phyloP scores from a whole-genome alignment of 2,329 filamentous ascomycete species.

The Aspergillus awamori region DNA sequence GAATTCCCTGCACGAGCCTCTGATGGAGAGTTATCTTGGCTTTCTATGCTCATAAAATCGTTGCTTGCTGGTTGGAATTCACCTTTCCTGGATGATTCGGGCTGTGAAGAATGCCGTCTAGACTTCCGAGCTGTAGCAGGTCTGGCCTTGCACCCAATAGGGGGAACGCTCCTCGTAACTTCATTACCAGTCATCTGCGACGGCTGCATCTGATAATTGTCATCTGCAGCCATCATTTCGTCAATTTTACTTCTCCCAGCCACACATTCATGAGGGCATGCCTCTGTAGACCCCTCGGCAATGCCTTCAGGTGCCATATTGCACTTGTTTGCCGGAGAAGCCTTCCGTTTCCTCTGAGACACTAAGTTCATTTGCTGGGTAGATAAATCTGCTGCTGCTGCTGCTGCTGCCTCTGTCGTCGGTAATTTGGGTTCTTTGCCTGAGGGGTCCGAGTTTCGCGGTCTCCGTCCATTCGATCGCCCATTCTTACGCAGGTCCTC shows the following conservation, averaged over 20 bases:
- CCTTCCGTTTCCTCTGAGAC: constrained; percentile 37
- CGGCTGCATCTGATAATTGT: not conserved
- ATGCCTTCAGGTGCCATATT: not conserved
- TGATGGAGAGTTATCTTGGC: not conserved
- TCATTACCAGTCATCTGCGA: not conserved
- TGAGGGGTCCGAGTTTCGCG: constrained; percentile 18
- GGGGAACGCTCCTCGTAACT: not conserved
- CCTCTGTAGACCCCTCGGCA: not conserved
- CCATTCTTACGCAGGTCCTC: constrained; percentile 11
- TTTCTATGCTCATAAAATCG: not conserved
- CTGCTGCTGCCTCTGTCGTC: constrained; percentile 15
- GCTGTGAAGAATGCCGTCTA: constrained; percentile 39
- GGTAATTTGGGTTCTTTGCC: constrained; percentile 25
- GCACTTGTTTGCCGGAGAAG: constrained; percentile 26
- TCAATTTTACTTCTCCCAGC: not conserved
- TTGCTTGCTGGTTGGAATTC: constrained; percentile 7
- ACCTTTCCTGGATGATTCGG: constrained; percentile 19
- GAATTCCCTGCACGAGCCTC: not conserved
- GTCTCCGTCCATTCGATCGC: constrained; percentile 5
- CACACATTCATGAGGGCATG: not conserved
- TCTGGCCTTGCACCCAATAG: constrained; percentile 12
- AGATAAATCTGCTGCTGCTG: constrained; percentile 5
- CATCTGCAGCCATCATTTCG: not conserved
- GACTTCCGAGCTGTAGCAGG: constrained; percentile 23
- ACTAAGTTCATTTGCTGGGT: constrained; percentile 28